Base-by-base conservation (phyloP, 441 rosid species). In the Gossypium davidsonii region DNA sequence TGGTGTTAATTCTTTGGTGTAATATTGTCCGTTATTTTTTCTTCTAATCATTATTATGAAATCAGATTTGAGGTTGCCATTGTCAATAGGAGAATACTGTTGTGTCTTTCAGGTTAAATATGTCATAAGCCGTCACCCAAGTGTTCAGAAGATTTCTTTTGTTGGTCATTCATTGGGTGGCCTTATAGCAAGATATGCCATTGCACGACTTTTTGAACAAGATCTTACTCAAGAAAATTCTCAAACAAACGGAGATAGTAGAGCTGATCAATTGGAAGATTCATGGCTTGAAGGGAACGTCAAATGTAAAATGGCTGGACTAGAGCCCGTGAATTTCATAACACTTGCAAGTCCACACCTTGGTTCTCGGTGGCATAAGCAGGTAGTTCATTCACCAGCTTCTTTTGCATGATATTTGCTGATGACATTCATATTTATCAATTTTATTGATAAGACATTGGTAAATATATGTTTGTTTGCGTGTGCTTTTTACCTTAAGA, bases 91-190 rank as follows among this genome's bases (percentile, higher is more conserved):
- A 31, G 2, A 20, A 34, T 58, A 17, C 70, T 81, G 59, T 64
- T 73, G 60, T 69, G n/a, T 67, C 15, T 78, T 91, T 80, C 91
- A 94, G 98, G 91, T 91, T 67, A 69, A 79, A 70, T 79, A 81
- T 3, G 92, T 92, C 64, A 83, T 86, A 76, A 81, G 81, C 77
- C 71, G 76, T 53, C 85, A 86, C 69, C 87, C 91, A 14, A 76
- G 78, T 66, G 80, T 92, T 8, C 77, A 26, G 79, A 94, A 87
- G 84, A 87, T 94, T 60, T 94, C 97, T 63, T 88, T 92, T 76
- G 73, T 94, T 25, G 90, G 89, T 58, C 97, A 92, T 83, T 94
- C 97, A 52, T 82, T 94, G 78, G 98, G 98, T 75, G 98, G 98
- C 64, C 80, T 94, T 66, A 59, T 94, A 56, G 87, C 92, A 76